Evolutionary conservation across 352 stramenopile genomes (phyloP).

Genomic region (Paralagenidium karlingii): DNA sequence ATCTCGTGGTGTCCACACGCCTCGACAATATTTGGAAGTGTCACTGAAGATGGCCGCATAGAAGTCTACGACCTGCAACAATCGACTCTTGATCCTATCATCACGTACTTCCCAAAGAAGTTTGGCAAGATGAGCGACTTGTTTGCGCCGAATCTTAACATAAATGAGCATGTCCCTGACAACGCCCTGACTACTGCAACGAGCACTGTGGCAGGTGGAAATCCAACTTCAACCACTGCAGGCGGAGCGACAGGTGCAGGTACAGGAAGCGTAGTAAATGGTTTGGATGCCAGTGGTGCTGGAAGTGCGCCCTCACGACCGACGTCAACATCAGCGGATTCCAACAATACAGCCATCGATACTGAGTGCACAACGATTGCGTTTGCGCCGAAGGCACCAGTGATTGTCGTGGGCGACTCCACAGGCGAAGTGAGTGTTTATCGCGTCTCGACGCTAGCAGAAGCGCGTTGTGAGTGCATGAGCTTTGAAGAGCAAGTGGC

Average conservation of each 20-base stretch:
- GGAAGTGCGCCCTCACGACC: neutral
- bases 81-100: conserved; percentile 74
- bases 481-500: conserved; percentile 38
- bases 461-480: conserved; percentile 7
- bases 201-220: conserved; percentile 5
- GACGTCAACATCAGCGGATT: too few species aligned
- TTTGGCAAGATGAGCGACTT: conserved; percentile 5
- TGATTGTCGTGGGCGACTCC: conserved; percentile 66
- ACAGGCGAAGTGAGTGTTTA: conserved; percentile 67
- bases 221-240: neutral
- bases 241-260: neutral
- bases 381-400: conserved; percentile 52
- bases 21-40: conserved; percentile 73
- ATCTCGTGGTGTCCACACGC: conserved; percentile 80
- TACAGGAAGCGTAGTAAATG: too few species aligned
- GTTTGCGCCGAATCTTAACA: neutral
- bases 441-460: conserved; percentile 28
- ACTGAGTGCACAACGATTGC: conserved; percentile 58
- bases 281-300: neutral
- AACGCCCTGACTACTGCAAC: neutral
- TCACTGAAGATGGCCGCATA: conserved; percentile 83
- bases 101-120: conserved; percentile 63
- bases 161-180: conserved; percentile 1
- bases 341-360: too few species aligned
- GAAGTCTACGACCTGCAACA: conserved; percentile 86